Conservation (phyloP, 2,329 filamentous ascomycete genomes). For the Alternaria longipes region DNA sequence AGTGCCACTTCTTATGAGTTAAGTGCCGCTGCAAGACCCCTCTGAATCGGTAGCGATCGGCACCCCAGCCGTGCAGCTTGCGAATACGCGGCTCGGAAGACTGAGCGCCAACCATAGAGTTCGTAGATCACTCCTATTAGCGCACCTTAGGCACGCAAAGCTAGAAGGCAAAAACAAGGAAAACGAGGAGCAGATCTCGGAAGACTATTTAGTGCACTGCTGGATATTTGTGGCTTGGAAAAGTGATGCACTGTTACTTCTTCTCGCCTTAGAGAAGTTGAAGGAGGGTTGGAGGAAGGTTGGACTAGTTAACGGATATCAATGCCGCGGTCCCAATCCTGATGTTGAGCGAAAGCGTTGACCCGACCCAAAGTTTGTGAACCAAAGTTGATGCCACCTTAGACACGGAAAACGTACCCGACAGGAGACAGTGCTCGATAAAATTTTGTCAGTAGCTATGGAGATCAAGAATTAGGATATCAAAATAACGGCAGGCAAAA, state of each 20-base stretch:
- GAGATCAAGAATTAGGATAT: neutral
- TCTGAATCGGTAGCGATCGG: neutral
- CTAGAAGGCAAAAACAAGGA: slow-evolving; percentile 5
- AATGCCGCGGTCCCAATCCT: neutral
- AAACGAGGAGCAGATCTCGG: neutral
- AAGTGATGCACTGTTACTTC: neutral
- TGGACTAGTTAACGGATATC: neutral
- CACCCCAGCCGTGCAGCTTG: slow-evolving; percentile 5
- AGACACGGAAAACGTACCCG: neutral
- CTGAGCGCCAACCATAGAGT: neutral
- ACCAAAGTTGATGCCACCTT: neutral
- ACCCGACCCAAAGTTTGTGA: neutral
- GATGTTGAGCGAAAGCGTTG: neutral
- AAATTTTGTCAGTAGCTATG: neutral
- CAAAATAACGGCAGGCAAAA: neutral
- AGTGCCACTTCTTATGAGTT: neutral
- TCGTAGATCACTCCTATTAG: neutral
- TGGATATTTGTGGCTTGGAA: neutral
- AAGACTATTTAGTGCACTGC: neutral
- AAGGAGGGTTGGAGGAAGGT: neutral
- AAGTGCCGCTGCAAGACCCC: slow-evolving; percentile 1
- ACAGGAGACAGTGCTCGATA: neutral
- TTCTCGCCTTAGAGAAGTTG: neutral
- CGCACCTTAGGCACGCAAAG: neutral
- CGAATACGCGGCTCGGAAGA: slow-evolving; percentile 1